These are phyloP conservation scores for Coccomyxa sp. DNA, from an alignment of 139 green algal species.

Conservation along the genomic window DNA sequence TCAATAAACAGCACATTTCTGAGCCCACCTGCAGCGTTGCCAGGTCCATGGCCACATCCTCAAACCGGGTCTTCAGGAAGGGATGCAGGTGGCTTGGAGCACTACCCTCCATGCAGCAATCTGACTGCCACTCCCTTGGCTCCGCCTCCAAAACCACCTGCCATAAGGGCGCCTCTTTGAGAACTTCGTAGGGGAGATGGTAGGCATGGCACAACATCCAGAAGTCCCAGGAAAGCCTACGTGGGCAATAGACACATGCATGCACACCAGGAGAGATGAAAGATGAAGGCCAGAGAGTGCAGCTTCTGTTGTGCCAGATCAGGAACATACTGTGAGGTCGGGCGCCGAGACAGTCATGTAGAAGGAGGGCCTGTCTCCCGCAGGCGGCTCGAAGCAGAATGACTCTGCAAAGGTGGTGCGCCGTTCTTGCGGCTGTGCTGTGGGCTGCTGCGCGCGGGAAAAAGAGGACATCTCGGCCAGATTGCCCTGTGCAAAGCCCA, in stretches of 20 bases:
- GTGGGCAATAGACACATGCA: background rate
- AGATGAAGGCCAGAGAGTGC: too few relatives aligned
- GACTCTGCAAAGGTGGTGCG: constrained; percentile 31
- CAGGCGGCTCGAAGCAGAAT: constrained; percentile 41
- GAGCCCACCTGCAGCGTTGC: constrained; percentile 9
- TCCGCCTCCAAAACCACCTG: constrained; percentile 40
- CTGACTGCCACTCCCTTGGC: constrained; percentile 21
- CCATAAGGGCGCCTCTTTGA: background rate
- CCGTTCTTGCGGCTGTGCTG: background rate
- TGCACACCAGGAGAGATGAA: background rate
- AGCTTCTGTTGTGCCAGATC: background rate
- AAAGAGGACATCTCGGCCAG: constrained; percentile 27
- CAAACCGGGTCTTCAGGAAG: background rate
- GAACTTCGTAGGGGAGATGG: background rate
- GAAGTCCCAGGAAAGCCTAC: background rate
- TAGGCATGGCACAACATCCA: background rate
- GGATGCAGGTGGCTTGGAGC: background rate
- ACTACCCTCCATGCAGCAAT: background rate
- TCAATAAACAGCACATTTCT: too few relatives aligned
- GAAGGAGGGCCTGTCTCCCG: constrained; percentile 25
- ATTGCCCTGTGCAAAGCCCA: constrained; percentile 32
- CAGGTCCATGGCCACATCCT: constrained; percentile 36
- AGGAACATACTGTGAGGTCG: constrained; percentile 17
- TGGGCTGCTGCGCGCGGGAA: background rate
- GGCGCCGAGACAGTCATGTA: constrained; percentile 34